These are phyloP conservation scores for Paecilomyces variotii DNA, from an alignment of 2,329 filamentous ascomycete genomes.

Conservation along the genomic window DNA sequence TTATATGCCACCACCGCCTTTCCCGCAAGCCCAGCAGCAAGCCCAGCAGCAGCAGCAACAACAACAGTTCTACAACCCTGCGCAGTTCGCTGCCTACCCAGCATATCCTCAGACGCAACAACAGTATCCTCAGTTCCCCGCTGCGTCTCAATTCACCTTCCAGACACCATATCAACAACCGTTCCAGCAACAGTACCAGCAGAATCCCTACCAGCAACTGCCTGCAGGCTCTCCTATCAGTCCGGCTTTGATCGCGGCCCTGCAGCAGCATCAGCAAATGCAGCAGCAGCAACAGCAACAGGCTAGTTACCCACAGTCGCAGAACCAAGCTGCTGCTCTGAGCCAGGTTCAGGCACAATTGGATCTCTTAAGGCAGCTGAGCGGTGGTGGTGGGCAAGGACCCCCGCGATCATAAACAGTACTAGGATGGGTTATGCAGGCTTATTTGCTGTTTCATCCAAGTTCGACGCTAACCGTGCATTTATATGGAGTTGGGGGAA, in stretches of 20 bases:
- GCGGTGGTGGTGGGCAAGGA: slow-evolving; percentile 12
- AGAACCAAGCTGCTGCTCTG: slow-evolving; percentile 26
- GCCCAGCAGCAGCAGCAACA: slow-evolving; percentile 17
- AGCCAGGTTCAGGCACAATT: slow-evolving; percentile 35
- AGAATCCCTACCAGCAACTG: slow-evolving; percentile 33
- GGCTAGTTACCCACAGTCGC: slow-evolving; percentile 10
- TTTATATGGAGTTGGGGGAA: neutral
- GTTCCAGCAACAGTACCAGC: slow-evolving; percentile 32
- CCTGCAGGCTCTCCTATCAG: slow-evolving; percentile 46
- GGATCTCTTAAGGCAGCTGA: slow-evolving; percentile 31
- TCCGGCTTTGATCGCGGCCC: slow-evolving; percentile 47
- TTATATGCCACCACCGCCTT: slow-evolving; percentile 7
- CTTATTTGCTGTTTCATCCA: neutral
- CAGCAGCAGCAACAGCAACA: slow-evolving; percentile 21
- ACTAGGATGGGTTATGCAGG: neutral
- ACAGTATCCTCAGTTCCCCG: slow-evolving; percentile 25
- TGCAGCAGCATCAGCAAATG: slow-evolving; percentile 38
- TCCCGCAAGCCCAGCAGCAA: slow-evolving; percentile 14
- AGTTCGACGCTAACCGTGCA: neutral
- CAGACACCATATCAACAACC: slow-evolving; percentile 33
- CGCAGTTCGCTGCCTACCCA: slow-evolving; percentile 20
- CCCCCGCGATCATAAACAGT: neutral
- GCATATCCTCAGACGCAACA: slow-evolving; percentile 25
- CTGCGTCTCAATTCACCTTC: slow-evolving; percentile 27
- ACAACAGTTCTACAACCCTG: slow-evolving; percentile 14